Evolutionary conservation across 2,329 filamentous ascomycete genomes (phyloP), one percentile per base, ranked within the genome.

Genomic region (Fusarium sp.): DNA sequence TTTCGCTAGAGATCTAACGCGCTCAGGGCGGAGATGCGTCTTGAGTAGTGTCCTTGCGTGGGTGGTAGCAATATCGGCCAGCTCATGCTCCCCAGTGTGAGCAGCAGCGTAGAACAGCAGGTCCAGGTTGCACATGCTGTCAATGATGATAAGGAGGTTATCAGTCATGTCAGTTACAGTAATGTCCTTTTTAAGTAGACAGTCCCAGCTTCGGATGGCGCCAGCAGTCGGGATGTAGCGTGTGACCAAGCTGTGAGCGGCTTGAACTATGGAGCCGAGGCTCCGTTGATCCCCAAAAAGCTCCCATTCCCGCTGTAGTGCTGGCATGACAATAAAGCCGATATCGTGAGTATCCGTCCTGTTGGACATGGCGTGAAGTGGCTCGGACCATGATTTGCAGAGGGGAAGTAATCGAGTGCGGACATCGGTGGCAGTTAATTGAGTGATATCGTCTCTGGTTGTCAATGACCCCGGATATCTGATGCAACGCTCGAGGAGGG

Each of bases 331-430:
- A 28, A 88, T 88, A 68, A 88, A 88, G 0, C 85, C 85, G 62
- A 88, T 80, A 43, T 88, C 86, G 60, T 88, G 86, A 0, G 86
- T 88, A 57, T 87, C 84, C 5, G 79, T 87, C 31, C 83, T 81
- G 62, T 62, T 75, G 9, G 79, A 73, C 76, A 83, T 83, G 15
- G 50, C 66, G 51, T 82, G 56, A 10, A 56, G 43, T 12, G 70
- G 68, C 7, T 47, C 50, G 10, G 68, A 55, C 68, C 66, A 67
- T 18, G 59, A 30, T 52, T 39, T 72, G 66, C 28, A 56, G 1
- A 72, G 34, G 1, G 58, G 27, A 8, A 43, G 36, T 10, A 73
- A 40, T 9, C 66, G 48, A 6, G 39, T 13, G 2, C 43, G 30
- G 16, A 31, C 18, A 5, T 50, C 9, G 3, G 28, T 39, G n/a